Evolutionary conservation across 352 stramenopile species (phyloP).

Genomic region (Phytophthora foliorum): DNA sequence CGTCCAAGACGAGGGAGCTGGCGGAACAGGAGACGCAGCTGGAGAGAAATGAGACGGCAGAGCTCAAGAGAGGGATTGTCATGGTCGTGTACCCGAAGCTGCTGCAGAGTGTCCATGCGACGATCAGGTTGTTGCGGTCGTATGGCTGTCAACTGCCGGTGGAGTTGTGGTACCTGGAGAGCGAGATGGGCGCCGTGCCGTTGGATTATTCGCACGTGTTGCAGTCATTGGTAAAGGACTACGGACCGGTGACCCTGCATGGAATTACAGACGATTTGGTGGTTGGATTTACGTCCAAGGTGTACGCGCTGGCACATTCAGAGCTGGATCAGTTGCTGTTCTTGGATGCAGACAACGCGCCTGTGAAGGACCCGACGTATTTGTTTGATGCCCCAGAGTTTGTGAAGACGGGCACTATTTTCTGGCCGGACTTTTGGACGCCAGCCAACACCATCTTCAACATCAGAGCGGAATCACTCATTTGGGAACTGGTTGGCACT

Average conservation of each 20-base stretch:
- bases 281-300: slow-evolving; percentile 63
- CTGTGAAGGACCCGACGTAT: slow-evolving; percentile 81
- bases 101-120: slow-evolving; percentile 49
- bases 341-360: slow-evolving; percentile 83
- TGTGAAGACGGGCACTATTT: slow-evolving; percentile 56
- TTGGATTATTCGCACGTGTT: slow-evolving; percentile 36
- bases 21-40: not conserved
- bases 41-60: not conserved
- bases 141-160: slow-evolving; percentile 53
- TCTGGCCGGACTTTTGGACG: slow-evolving; percentile 88
- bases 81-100: slow-evolving; percentile 66
- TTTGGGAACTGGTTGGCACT: slow-evolving; percentile 81
- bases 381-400: slow-evolving; percentile 78
- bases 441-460: slow-evolving; percentile 77
- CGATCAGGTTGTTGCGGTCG: slow-evolving; percentile 40
- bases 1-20: slow-evolving; percentile 24
- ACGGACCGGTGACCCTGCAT: slow-evolving; percentile 35
- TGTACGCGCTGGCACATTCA: slow-evolving; percentile 56
- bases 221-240: slow-evolving; percentile 30
- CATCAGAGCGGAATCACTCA: slow-evolving; percentile 50
- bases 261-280: slow-evolving; percentile 41
- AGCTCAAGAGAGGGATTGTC: slow-evolving; percentile 38
- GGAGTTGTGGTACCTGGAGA: slow-evolving; percentile 58
- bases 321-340: slow-evolving; percentile 64
- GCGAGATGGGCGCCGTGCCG: slow-evolving; percentile 38